These are phyloP conservation scores for Cutaneotrichosporon mucoides DNA, from an alignment of 1,284 basidiomycete genomes.

Conservation along the genomic window DNA sequence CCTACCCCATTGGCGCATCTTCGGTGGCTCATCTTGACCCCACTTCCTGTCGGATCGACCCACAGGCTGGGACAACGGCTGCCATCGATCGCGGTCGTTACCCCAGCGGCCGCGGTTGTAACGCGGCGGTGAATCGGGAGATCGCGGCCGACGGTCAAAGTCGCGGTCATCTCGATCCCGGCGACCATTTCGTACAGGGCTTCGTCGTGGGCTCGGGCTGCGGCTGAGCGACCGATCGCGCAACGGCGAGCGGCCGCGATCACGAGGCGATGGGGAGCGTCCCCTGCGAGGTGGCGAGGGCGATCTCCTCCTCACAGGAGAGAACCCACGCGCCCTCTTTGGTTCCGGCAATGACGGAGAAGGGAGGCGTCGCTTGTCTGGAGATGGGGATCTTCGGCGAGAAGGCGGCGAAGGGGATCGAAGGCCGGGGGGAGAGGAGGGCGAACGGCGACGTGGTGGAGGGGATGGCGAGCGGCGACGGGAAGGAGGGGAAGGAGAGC, in stretches of 20 bases:
- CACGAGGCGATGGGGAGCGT: constrained; percentile 2
- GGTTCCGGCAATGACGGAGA: constrained; percentile 10
- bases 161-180: background rate
- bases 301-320: constrained; percentile 5
- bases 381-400: constrained; percentile 8
- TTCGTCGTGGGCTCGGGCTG: background rate
- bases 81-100: background rate
- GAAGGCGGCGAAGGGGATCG: background rate
- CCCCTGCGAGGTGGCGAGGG: background rate
- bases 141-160: background rate
- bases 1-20: constrained; percentile 20
- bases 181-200: constrained; percentile 1
- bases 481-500: background rate
- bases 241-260: background rate
- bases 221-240: background rate
- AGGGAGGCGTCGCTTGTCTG: constrained; percentile 8
- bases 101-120: background rate
- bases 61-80: background rate
- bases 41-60: background rate
- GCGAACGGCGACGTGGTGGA: background rate
- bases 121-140: background rate
- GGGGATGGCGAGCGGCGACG: background rate
- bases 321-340: constrained; percentile 10
- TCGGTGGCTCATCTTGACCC: constrained; percentile 6
- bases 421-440: background rate